Evolutionary conservation across 2,329 filamentous ascomycete genomes (phyloP).

Genomic region (Domatiomyces globalis): DNA sequence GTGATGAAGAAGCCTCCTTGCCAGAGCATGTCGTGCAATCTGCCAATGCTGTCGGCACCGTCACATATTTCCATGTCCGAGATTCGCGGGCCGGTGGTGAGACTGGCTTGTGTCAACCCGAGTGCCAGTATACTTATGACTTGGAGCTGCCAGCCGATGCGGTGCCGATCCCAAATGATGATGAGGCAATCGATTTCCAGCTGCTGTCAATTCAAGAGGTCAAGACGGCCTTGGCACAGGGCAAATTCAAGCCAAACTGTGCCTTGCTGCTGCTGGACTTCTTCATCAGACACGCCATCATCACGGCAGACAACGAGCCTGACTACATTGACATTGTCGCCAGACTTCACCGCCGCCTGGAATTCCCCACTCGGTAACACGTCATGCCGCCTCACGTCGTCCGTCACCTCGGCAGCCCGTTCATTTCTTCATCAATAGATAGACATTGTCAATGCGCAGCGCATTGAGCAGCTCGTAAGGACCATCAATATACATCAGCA

Average conservation of each 20-base stretch:
- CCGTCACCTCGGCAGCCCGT: constrained; percentile 1
- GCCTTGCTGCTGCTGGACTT: constrained; percentile 75
- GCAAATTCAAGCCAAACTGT: constrained; percentile 88
- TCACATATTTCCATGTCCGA: constrained; percentile 76
- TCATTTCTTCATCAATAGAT: constrained; percentile 85
- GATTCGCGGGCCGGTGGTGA: constrained; percentile 66
- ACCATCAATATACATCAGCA: constrained; percentile 80
- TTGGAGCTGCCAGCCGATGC: constrained; percentile 58
- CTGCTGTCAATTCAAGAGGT: constrained; percentile 67
- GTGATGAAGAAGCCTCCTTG: constrained; percentile 75
- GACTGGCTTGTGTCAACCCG: constrained; percentile 69
- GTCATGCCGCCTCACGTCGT: neutral
- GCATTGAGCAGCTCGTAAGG: constrained; percentile 92
- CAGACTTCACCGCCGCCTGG: constrained; percentile 62
- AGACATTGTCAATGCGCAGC: constrained; percentile 82
- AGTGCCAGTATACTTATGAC: constrained; percentile 85
- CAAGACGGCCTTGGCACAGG: constrained; percentile 50
- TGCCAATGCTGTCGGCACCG: constrained; percentile 48
- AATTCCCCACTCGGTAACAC: constrained; percentile 55
- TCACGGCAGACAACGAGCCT: constrained; percentile 65
- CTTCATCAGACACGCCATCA: constrained; percentile 67
- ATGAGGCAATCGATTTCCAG: constrained; percentile 76
- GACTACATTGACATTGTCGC: constrained; percentile 61
- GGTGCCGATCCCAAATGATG: constrained; percentile 63
- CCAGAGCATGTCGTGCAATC: constrained; percentile 54